phyloP scores from a whole-genome alignment of 148 eudicot genomes.

The Rhododendron molle region DNA sequence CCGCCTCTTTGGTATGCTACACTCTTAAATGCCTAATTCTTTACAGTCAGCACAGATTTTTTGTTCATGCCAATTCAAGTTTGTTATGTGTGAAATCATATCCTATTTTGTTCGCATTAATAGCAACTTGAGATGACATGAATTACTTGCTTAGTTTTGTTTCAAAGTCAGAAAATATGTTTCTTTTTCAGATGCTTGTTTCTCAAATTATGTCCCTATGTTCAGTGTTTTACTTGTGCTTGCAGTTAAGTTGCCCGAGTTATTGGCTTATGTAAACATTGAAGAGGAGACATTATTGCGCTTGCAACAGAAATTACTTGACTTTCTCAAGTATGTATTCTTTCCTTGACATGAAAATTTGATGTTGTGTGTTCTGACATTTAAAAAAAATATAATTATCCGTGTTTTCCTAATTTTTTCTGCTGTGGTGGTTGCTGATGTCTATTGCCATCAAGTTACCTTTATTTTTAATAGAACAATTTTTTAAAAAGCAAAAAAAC shows the following conservation, averaged over 20 bases:
- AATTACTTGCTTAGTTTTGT: conserved; percentile 8
- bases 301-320: conserved; percentile 72
- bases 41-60: not conserved
- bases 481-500: not conserved
- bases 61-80: not conserved
- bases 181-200: conserved; percentile 7
- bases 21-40: not conserved
- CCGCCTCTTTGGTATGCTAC: conserved; percentile 85
- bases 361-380: not conserved
- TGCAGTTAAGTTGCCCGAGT: conserved; percentile 86
- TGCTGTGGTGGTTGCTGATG: not conserved
- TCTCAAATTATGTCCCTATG: not conserved
- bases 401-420: not conserved
- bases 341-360: not conserved
- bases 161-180: not conserved
- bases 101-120: not conserved
- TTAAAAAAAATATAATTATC: not conserved
- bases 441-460: not conserved
- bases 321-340: conserved; percentile 63
- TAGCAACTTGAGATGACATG: not conserved
- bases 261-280: conserved; percentile 53
- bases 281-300: conserved; percentile 64
- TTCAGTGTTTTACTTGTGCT: conserved; percentile 9
- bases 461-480: not conserved
- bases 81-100: not conserved